A percentile compares a stretch with the other conserved stretches of the same genome.
Conservation (phyloP, 2,329 filamentous ascomycete species). For the Stagonosporopsis tanaceti region DNA sequence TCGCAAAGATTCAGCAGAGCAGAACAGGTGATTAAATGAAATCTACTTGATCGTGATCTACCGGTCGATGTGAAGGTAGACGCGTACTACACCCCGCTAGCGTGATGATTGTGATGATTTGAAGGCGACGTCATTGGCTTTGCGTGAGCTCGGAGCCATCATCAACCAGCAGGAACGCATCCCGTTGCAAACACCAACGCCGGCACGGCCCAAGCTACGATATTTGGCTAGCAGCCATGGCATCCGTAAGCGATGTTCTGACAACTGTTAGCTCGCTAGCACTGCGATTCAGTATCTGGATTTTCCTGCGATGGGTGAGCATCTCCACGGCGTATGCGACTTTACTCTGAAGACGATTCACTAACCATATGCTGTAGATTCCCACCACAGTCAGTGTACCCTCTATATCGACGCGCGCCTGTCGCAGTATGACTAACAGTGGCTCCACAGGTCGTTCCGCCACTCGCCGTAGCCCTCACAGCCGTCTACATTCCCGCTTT, state of each 20-base stretch:
- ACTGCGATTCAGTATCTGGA: conserved; percentile 60
- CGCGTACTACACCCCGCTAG: conserved; percentile 1
- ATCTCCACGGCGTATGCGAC: neutral
- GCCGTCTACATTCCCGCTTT: conserved; percentile 72
- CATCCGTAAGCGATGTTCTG: conserved; percentile 45
- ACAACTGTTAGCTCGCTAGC: conserved; percentile 57
- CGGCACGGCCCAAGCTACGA: conserved; percentile 16
- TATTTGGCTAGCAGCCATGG: conserved; percentile 37
- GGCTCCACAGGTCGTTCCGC: conserved; percentile 48
- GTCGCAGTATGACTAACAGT: neutral
- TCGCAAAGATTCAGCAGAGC: neutral
- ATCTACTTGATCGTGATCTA: neutral
- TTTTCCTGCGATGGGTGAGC: conserved; percentile 70
- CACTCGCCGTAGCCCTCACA: conserved; percentile 66
- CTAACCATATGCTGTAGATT: conserved; percentile 31
- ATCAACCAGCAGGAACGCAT: conserved; percentile 1
- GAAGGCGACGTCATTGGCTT: conserved; percentile 10
- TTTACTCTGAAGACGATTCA: neutral
- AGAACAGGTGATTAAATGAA: neutral
- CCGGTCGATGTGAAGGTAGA: conserved; percentile 2
- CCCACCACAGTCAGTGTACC: conserved; percentile 40
- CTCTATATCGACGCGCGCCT: neutral
- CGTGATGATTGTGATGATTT: neutral
- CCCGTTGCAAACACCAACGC: conserved; percentile 14
- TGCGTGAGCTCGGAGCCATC: conserved; percentile 3